Evolutionary conservation across 441 rosid species (phyloP), one percentile per base, ranked within the genome.

Genomic region (Daphne laureola): DNA sequence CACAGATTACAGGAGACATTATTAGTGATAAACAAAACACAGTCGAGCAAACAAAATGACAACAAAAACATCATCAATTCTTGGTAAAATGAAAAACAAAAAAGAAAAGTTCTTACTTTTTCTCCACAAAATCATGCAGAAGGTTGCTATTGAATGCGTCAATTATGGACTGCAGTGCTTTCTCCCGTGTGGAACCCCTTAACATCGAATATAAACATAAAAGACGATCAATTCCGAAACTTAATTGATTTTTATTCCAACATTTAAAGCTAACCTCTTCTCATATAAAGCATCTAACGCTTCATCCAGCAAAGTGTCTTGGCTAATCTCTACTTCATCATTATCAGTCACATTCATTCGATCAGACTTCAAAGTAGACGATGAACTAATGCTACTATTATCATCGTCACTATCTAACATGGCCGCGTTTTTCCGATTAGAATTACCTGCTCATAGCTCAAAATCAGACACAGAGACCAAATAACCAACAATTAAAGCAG

Each of bases 141-240:
- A 94, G 55, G 44, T 67, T 71, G 62, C 69, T 73, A 64, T 66
- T 82, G 67, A 90, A 90, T 54, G 97, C 87, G 0, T 86, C 94
- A n/a, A 79, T 70, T 61, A 87, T 85, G 5, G 73, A 46, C 12
- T 70, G 66, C 77, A 94, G 60, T 57, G 99, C 96, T 65, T 67
- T 80, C 79, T 90, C 99, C 71, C 95, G 80, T 0, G 94, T 87
- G 14, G 96, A 66, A 61, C 91, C 80, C 85, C 99, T 93, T 35
- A 72, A 56, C 66, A 53, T 4, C 40, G 12, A 51, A 51, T 23
- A 46, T 36, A 42, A 53, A 54, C 12, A 67, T 40, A 21, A 41
- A 45, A 23, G 40, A 43, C 64, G 27, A 25, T 46, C 31, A 61
- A 46, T 50, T 15, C 50, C 1, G 14, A 31, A 46, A 15, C 46